Evolutionary conservation across 345 rosid genomes (phyloP), one percentile per base, ranked within the genome.

Genomic region (Eucalyptus cloeziana): DNA sequence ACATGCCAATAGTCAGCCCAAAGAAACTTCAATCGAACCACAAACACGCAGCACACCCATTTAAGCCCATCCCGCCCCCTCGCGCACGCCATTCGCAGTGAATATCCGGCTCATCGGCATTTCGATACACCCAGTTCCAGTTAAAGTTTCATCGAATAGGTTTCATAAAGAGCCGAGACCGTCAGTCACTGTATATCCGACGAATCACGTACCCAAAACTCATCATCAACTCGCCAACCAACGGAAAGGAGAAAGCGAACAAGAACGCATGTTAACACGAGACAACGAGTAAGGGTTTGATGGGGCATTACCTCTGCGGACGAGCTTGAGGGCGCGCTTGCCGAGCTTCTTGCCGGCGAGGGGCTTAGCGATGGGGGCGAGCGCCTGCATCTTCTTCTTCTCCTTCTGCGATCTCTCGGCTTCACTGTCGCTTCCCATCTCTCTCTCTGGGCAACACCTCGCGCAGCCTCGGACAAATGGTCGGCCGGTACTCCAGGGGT

Each of bases 321-420:
- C 96, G 83, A 97, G 97, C 94, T 97, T 96, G 93, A 96, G 95
- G 22, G 99, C 95, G 86, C 89, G 93, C 90, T 96, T 97, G 93
- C 92, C 93, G 86, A 97, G 98, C 91, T 96, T 97, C 93, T 97
- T 96, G 3, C 99, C 99, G 14, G 98, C 99, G 10, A 96, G 95
- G 17, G 99, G 99, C 89, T 96, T 96, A 54, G 99, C 98, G 3
- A 97, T 97, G 58, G 99, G 99, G 4, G 99, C 94, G 33, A 97
- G 88, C 88, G 95, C 92, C n/a, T 92, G 10, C 11, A 94, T 67
- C 89, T 93, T 95, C 93, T 92, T 96, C 94, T 88, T 93, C 93
- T 94, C 95, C 91, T 91, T 94, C 93, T 95, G 98, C 69, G 94
- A 93, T 92, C 97, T 97, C 88, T 97, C 99, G 93, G 97, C 97